phyloP scores from a whole-genome alignment of 2,329 filamentous ascomycete genomes.

The Saccharata proteae region DNA sequence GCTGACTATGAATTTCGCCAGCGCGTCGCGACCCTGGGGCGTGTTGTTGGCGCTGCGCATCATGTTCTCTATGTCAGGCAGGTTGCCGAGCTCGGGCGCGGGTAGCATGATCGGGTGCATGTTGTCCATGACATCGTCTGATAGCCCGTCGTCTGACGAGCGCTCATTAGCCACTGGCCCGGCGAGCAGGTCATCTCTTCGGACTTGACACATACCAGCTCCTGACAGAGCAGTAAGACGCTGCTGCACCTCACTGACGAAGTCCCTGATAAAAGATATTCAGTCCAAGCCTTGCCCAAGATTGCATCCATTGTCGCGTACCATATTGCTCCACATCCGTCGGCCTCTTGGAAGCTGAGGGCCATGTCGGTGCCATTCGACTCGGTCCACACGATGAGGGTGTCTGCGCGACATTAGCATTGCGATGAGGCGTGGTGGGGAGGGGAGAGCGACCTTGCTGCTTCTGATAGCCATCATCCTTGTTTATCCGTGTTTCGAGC shows the following conservation, averaged over 20 bases:
- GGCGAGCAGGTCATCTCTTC: background rate
- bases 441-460: constrained; percentile 62
- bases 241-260: constrained; percentile 76
- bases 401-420: constrained; percentile 26
- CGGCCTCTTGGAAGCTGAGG: constrained; percentile 92
- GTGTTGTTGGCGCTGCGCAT: constrained; percentile 71
- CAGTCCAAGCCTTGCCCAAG: constrained; percentile 11
- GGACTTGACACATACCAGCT: constrained; percentile 44
- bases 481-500: constrained; percentile 79
- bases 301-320: constrained; percentile 32
- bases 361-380: constrained; percentile 89
- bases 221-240: constrained; percentile 51
- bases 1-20: constrained; percentile 74
- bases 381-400: constrained; percentile 96
- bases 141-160: constrained; percentile 64
- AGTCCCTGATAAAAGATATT: constrained; percentile 66
- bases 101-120: constrained; percentile 64
- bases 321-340: constrained; percentile 90
- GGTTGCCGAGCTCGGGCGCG: constrained; percentile 64
- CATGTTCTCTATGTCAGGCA: constrained; percentile 71
- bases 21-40: constrained; percentile 65
- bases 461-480: constrained; percentile 95
- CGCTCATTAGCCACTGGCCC: background rate
- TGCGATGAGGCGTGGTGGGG: background rate
- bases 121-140: constrained; percentile 72